Evolutionary conservation across 768 basidiomycete species (phyloP), one percentile per base, ranked within the genome.

Genomic region (Cystobasidium onofrii): DNA sequence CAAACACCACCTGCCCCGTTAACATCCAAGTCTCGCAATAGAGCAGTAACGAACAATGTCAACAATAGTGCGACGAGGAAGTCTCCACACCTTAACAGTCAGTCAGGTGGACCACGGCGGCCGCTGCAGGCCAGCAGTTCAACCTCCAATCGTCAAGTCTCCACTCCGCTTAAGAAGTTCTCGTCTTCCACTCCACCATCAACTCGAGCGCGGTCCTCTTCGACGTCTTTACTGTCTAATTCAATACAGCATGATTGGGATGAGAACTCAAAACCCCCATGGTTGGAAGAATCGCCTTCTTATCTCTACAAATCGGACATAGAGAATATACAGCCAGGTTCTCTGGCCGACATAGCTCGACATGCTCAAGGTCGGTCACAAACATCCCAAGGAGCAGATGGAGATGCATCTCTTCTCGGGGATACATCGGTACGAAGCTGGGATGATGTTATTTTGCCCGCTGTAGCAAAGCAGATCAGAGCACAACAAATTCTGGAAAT

Each of bases 401-500:
- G 29, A 60, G 57, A 60, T 20, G 25, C 57, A 7, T 60, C 57
- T 27, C 23, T 60, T 29, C 12, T 27, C 6, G 69, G 29, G 13
- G 55, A 71, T 36, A 71, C 29, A 20, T 71, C 69, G 7, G 7
- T 46, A 2, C 34, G 63, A 39, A 64, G 63, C 39, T 71, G 69
- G 69, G 69, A 71, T 39, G 69, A 71, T 44, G 69, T 71, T 18
- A 71, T 71, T 13, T 20, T 71, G 23, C 69, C 69, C 12, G 55
- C 69, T 10, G 69, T 71, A 23, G 69, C 69, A 17, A 71, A 71
- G 33, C 69, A 71, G 55, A 71, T 71, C 12, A 46, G 69, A 36
- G 69, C 69, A 1, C 69, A 60, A 27, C 69, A 71, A 31, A 31
- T 55, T 2, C 39, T 43, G 63, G 34, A 43, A 18, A 4, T 61